Evolutionary conservation across 352 stramenopile species (phyloP).

Genomic region (Halophytophthora batemanensis): DNA sequence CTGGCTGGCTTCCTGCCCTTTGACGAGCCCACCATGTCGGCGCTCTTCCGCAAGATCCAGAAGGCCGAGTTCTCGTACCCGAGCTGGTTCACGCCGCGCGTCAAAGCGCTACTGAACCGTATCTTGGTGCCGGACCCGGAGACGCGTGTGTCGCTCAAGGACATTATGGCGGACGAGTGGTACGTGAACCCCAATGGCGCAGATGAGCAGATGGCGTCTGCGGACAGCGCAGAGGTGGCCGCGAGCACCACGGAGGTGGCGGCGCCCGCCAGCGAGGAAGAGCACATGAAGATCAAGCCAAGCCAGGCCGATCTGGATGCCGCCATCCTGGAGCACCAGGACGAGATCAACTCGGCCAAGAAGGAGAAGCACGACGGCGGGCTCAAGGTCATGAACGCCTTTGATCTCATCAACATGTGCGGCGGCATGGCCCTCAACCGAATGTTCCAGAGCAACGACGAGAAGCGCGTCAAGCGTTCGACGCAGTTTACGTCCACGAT

Average conservation of each 20-base stretch:
- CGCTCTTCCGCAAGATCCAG: conserved; percentile 97
- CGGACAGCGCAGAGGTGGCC: conserved; percentile 13
- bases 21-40: conserved; percentile 94
- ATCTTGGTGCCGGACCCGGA: conserved; percentile 93
- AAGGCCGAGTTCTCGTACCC: conserved; percentile 95
- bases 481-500: conserved; percentile 88
- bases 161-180: conserved; percentile 92
- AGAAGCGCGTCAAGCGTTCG: conserved; percentile 82
- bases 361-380: conserved; percentile 63
- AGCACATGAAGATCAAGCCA: conserved; percentile 72
- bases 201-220: conserved; percentile 23
- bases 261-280: conserved; percentile 15
- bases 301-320: conserved; percentile 82
- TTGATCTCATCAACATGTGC: conserved; percentile 92
- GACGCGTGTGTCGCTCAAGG: conserved; percentile 77
- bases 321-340: conserved; percentile 78
- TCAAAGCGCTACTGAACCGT: conserved; percentile 87
- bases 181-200: conserved; percentile 61
- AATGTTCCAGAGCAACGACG: conserved; percentile 87
- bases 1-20: conserved; percentile 93
- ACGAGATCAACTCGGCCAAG: conserved; percentile 65
- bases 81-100: conserved; percentile 87
- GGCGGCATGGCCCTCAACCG: conserved; percentile 88
- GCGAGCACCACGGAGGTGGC: conserved; percentile 14
- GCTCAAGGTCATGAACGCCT: conserved; percentile 89